Evolutionary conservation across 495 filamentous ascomycete genomes (phyloP), one percentile per base, ranked within the genome.

Genomic region (Letharia columbiana): DNA sequence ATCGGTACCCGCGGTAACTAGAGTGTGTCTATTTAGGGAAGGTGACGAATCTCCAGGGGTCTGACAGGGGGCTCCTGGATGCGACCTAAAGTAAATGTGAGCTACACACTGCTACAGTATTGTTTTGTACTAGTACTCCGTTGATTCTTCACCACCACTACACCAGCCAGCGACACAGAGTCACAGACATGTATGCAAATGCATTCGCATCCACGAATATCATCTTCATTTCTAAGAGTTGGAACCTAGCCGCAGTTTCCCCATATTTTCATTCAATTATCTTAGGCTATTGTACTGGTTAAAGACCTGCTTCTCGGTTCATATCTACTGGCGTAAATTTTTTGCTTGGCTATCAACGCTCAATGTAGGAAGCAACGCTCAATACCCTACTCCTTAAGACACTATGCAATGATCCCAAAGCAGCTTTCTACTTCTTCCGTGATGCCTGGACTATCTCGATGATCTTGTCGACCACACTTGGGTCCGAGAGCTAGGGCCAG

Each of bases 401-500:
- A 20, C 31, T 12, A 20, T 20, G 10, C 17, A 23, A 57, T 20
- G 0, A 35, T 12, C 9, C 39, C 33, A 20, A 11, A 5, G 33
- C 54, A 52, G n/a, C 35, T 56, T 62, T 44, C 62, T 79, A 84
- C 73, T 84, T 84, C 73, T 79, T 80, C 69, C 80, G 81, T 58
- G 80, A 74, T 65, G 75, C 81, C 67, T 95, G 89, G 50, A 96
- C 92, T 37, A 80, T 83, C 58, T 81, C 75, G 71, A 97, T 96
- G 76, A 98, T 97, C 77, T 87, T 91, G 40, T 90, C 87, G 23
- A 98, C 91, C 33, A 97, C 87, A 61, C 81, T 85, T 42, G 93
- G 93, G 74, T 98, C 92, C 47, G 91, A 94, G 45, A 98, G 85
- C 91, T 95, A 69, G 61, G 50, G 50, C 69, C 49, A 64, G 20